Evolutionary conservation across 441 rosid species (phyloP), one percentile per base, ranked within the genome.

Genomic region (Brassica balearica): DNA sequence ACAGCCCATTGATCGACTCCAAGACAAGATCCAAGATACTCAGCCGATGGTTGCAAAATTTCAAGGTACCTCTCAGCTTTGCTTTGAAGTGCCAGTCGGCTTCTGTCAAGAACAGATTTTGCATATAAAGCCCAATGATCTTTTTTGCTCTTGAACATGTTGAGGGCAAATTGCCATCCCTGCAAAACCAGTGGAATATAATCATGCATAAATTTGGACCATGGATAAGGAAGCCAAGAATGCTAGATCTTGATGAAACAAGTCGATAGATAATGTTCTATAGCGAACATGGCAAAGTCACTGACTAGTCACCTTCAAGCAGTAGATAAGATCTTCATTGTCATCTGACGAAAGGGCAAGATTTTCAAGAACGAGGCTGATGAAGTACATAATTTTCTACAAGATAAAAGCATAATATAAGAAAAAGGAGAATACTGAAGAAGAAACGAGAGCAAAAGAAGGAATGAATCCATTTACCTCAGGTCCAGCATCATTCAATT

Each of bases 101-200:
- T 94, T 87, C 99, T 92, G 82, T 96, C 99, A 55, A 96, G 96
- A 77, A 91, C 91, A 51, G 99, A 92, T 85, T 96, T 96, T 36
- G 98, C 93, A 84, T 87, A 94, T 78, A 96, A 84, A 20, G 99
- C 97, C 97, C 99, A 96, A 56, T 88, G 79, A 81, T 82, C 84
- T 69, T 80, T 86, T 86, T 82, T 86, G 77, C 76, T 85, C 77
- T 84, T 90, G 83, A 59, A 89, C 96, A 90, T 90, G 74, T 71
- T 84, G 59, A 89, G 80, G 72, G 97, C 92, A 78, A 78, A 84
- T 71, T 86, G 74, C 99, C 99, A 96, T 68, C 92, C 99, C 99
- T 96, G 86, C 77, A 86, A 29, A 71, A 73, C 69, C 29, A 70
- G 61, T 43, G 10, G 38, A 67, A 53, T 38, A 60, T 58, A 15